Percentiles rank a stretch among this genome's conserved stretches.
Evolutionary conservation across 164 flowering plant genomes (phyloP).

Genomic region (Echeveria elegans): DNA sequence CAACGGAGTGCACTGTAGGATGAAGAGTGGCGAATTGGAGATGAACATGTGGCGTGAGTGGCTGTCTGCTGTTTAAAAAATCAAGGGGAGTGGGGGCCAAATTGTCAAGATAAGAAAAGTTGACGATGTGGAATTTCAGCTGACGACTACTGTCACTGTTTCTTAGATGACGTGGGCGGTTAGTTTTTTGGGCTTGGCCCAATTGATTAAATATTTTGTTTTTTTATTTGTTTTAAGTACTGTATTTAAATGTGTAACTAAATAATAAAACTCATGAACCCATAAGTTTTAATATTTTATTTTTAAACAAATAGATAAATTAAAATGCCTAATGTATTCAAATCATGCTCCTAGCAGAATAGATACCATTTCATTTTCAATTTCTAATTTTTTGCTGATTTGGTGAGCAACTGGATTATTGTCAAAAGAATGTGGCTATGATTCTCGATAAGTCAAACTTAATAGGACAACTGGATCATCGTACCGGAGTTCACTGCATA

Average conservation of each 20-base stretch:
- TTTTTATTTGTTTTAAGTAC: too few relatives aligned
- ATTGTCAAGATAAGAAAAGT: background rate
- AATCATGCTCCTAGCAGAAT: too few relatives aligned
- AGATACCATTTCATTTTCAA: too few relatives aligned
- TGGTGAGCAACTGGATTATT: background rate
- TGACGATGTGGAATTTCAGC: conserved; percentile 1
- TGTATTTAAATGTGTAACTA: too few relatives aligned
- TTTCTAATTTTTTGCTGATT: too few relatives aligned
- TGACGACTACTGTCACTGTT: background rate
- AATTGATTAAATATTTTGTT: background rate
- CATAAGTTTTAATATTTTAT: too few relatives aligned
- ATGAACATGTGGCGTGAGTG: background rate
- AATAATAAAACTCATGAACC: too few relatives aligned
- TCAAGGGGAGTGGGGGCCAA: background rate
- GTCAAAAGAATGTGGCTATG: background rate
- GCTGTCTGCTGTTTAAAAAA: background rate
- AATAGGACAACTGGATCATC: background rate
- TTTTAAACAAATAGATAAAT: too few relatives aligned
- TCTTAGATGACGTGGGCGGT: background rate
- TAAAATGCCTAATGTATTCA: too few relatives aligned
- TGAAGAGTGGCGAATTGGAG: background rate
- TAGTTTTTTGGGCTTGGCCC: background rate
- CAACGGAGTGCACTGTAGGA: background rate
- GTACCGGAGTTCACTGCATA: background rate
- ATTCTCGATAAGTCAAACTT: background rate